A percentile compares a stretch with the other conserved stretches of the same genome.
phyloP scores from a whole-genome alignment of 495 filamentous ascomycete genomes.

The Penicillium paxilli region DNA sequence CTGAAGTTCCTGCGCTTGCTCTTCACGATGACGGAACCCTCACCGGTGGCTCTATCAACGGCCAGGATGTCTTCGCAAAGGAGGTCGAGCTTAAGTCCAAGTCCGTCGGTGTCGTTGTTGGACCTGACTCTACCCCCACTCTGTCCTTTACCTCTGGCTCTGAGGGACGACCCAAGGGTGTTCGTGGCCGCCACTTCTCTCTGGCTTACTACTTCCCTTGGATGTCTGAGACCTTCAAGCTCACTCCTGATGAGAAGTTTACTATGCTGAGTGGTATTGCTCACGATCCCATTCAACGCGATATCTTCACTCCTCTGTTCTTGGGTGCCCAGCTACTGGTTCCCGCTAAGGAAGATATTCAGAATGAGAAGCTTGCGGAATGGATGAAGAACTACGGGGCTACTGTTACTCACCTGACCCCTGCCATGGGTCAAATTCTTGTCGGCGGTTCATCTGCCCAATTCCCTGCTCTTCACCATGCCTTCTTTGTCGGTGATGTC shows the following conservation, averaged over 20 bases:
- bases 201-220: constrained; percentile 86
- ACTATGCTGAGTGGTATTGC: constrained; percentile 82
- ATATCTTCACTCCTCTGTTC: constrained; percentile 94
- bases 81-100: constrained; percentile 52
- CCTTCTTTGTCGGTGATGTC: constrained; percentile 94
- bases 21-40: constrained; percentile 75
- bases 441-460: constrained; percentile 78
- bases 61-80: constrained; percentile 64
- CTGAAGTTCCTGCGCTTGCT: constrained; percentile 74
- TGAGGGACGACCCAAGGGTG: constrained; percentile 85
- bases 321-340: constrained; percentile 80
- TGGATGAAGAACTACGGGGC: constrained; percentile 83
- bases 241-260: constrained; percentile 74
- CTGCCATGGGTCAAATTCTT: constrained; percentile 93
- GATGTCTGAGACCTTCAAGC: constrained; percentile 83
- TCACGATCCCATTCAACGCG: constrained; percentile 88
- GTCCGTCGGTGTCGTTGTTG: constrained; percentile 75
- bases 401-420: constrained; percentile 89
- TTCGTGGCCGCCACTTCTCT: constrained; percentile 84
- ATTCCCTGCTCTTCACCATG: constrained; percentile 75
- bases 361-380: constrained; percentile 83
- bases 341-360: constrained; percentile 81
- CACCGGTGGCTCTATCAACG: constrained; percentile 62
- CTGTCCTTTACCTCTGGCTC: constrained; percentile 83
- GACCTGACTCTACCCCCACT: constrained; percentile 84